phyloP scores from a whole-genome alignment of 1,284 basidiomycete species.

The Austroboletus novae-zelandiae region DNA sequence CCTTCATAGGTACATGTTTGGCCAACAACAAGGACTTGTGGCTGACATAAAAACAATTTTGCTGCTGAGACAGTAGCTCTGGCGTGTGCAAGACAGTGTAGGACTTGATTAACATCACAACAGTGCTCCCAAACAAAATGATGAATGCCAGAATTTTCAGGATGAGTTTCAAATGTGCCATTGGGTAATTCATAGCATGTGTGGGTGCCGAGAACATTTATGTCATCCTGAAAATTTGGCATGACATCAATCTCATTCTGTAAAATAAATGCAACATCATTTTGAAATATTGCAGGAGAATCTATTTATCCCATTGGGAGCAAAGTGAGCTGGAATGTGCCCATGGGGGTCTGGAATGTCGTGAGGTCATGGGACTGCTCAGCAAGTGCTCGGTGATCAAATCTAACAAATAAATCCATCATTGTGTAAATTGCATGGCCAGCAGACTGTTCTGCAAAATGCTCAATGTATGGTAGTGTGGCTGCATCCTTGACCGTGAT shows the following conservation, averaged over 20 bases:
- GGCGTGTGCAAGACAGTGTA: constrained; percentile 18
- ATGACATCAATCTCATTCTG: constrained; percentile 32
- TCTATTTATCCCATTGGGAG: constrained; percentile 43
- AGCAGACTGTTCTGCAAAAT: constrained; percentile 11
- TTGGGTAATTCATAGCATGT: constrained; percentile 14
- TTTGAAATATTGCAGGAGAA: neutral
- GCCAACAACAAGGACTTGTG: constrained; percentile 12
- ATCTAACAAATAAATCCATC: too few relatives aligned
- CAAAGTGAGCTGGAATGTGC: constrained; percentile 15
- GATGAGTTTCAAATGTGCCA: constrained; percentile 26
- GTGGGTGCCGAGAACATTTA: constrained; percentile 5
- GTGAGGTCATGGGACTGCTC: constrained; percentile 21
- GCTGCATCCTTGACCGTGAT: constrained; percentile 26
- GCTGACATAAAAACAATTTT: constrained; percentile 13
- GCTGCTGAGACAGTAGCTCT: constrained; percentile 18
- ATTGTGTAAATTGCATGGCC: constrained; percentile 6
- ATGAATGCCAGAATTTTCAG: constrained; percentile 28
- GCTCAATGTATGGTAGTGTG: constrained; percentile 9
- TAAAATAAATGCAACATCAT: constrained; percentile 35
- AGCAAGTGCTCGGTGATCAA: neutral
- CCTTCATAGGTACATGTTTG: constrained; percentile 16
- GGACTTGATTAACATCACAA: constrained; percentile 14
- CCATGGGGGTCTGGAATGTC: constrained; percentile 27
- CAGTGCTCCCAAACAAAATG: constrained; percentile 28
- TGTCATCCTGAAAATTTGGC: constrained; percentile 10